Evolutionary conservation across 1,284 basidiomycete species (phyloP), one percentile per base, ranked within the genome.

Genomic region (Ustilago nuda): DNA sequence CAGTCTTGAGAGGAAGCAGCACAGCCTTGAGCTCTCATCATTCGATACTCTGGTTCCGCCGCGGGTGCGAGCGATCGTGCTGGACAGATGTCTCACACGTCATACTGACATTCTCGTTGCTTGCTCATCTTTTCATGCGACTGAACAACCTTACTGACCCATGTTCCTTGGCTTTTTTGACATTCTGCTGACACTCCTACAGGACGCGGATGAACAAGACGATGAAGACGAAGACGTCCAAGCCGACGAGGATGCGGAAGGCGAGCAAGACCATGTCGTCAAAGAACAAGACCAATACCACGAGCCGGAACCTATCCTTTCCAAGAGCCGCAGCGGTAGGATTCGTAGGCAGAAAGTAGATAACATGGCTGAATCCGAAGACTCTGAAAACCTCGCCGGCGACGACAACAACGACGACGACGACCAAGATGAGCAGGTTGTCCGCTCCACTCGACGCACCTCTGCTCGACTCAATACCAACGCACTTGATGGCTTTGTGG

Each of bases 401-500:
- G 65, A 70, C 33, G 71, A 77, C 30, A 62, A 65, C 8, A 63
- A 59, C 43, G 65, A 70, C 33, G 71, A 77, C 30, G 64, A 70
- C 33, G 71, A 77, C 30, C 62, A 65, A 9, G 74, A 78, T 19
- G 76, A 80, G 15, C 60, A 59, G 13, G 61, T 33, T 4, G 64
- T 45, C 6, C 65, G 62, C 2, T 30, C 37, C 30, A 51, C 55
- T 13, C 67, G 65, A 32, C 64, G 75, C 56, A 52, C 11, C 32
- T 56, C 61, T 32, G 57, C 53, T 4, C 39, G 53, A 19, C 63
- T 74, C 57, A 41, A 56, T 23, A 53, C 61, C 41, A 72, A 73
- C 36, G 64, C 74, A 13, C 62, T 81, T 15, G 74, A 58, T n/a
- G 79, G 75, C 52, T 83, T 82, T 51, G 80, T 83, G 15, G 82